Evolutionary conservation across 179 eudicot species (phyloP).

Genomic region (Vitellaria paradoxa): DNA sequence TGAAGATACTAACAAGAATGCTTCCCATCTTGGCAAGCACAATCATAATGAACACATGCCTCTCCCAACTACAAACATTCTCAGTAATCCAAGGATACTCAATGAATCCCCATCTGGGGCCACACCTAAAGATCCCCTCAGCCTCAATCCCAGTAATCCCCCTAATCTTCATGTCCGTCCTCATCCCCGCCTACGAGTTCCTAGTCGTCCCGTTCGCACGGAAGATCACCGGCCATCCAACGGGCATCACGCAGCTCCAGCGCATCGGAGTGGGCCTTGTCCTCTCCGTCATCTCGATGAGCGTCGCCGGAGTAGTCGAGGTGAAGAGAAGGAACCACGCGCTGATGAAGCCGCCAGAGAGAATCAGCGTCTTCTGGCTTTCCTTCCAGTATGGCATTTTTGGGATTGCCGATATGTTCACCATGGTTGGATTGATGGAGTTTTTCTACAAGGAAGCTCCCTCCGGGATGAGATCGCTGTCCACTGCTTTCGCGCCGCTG

Average conservation of each 20-base stretch:
- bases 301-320: constrained; percentile 24
- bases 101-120: constrained; percentile 27
- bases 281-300: constrained; percentile 26
- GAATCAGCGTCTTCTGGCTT: constrained; percentile 29
- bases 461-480: constrained; percentile 22
- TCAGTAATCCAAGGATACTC: constrained; percentile 32
- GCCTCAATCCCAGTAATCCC: constrained; percentile 36
- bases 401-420: constrained; percentile 31
- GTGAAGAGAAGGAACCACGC: constrained; percentile 19
- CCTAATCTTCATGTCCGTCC: constrained; percentile 22
- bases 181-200: constrained; percentile 33
- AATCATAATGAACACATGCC: constrained; percentile 38
- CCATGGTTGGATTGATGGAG: constrained; percentile 24
- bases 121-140: constrained; percentile 20
- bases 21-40: constrained; percentile 36
- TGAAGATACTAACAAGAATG: constrained; percentile 30
- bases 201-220: constrained; percentile 14
- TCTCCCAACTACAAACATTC: constrained; percentile 38
- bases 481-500: constrained; percentile 23
- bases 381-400: constrained; percentile 22
- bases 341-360: neutral
- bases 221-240: constrained; percentile 19
- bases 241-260: constrained; percentile 27
- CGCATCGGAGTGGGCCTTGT: constrained; percentile 33
- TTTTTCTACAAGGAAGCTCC: constrained; percentile 32